Base-by-base conservation (phyloP, 331 rosid species). In the Arachis monticola region DNA sequence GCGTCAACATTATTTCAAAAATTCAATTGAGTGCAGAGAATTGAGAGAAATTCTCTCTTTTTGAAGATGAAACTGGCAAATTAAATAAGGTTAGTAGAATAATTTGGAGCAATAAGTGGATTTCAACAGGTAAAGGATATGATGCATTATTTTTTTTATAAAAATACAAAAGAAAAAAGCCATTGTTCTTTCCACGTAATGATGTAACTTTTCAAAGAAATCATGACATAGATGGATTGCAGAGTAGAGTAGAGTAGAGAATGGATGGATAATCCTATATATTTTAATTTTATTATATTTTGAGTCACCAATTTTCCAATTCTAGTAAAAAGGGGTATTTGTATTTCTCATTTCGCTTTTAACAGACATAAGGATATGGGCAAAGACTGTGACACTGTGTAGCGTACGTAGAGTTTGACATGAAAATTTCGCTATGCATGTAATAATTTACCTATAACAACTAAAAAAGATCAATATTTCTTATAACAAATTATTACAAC, bases 201-300 rank as follows among this genome's bases (percentile, higher is more conserved):
- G 86, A 76, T 81, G 78, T 50, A 84, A 83, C 90, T 81, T 86
- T 83, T 81, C 77, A 75, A 75, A 75, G 83, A 65, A 80, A 81
- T 79, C 61, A 86, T 79, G 80, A 69, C 60, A 64, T 57, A 69
- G 64, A 69, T 51, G 77, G 79, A 83, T 70, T 38, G 51, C 70
- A 67, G 78, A 66, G 22, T 64, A 79, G 66, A 83, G 83, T 81
- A 73, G 84, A 50, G 78, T 75, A 81, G 74, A 83, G 75, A 83
- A 71, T 44, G 57, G 79, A 67, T 60, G 22, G 22, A 63, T 76
- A 66, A 60, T 58, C 76, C 64, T 62, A 17, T 17, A 17, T 17
- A 17, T 17, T 17, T 17, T 17, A 17, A 56, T 82, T 78, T 72
- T 62, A 31, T 62, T 47, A 64, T 64, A 64, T 66, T 72, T 79